Evolutionary conservation across 805 yeast species (phyloP).

Genomic region (Sporopachydermia lactativora): DNA sequence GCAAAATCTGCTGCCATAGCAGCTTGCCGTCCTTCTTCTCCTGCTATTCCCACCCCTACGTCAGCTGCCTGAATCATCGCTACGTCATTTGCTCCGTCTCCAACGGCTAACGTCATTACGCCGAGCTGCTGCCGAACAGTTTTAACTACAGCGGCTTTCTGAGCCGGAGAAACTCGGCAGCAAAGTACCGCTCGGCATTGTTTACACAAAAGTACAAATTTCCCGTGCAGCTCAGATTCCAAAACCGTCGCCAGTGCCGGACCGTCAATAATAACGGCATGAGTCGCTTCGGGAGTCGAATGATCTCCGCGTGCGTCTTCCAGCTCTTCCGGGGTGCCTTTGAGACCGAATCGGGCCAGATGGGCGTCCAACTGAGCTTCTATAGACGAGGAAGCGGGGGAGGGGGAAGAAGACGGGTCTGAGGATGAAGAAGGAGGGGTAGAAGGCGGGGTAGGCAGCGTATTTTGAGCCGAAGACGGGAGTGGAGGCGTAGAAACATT

Average conservation of each 20-base stretch:
- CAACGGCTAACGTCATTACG: constrained; percentile 71
- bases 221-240: constrained; percentile 18
- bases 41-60: constrained; percentile 78
- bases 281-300: constrained; percentile 40
- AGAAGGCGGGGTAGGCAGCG: too few relatives aligned
- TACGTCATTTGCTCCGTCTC: constrained; percentile 81
- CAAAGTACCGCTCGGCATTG: constrained; percentile 69
- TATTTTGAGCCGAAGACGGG: too few relatives aligned
- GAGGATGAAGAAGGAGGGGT: too few relatives aligned
- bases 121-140: constrained; percentile 48
- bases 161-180: constrained; percentile 76
- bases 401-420: too few relatives aligned
- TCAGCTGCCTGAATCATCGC: constrained; percentile 83
- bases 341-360: constrained; percentile 34
- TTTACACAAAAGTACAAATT: constrained; percentile 58
- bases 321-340: constrained; percentile 30
- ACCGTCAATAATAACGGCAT: constrained; percentile 62
- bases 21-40: constrained; percentile 79
- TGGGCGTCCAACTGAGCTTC: constrained; percentile 28
- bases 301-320: constrained; percentile 44
- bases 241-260: constrained; percentile 29
- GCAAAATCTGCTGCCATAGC: constrained; percentile 82
- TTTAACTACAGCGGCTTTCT: constrained; percentile 62
- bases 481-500: too few relatives aligned
- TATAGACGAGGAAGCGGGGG: too few relatives aligned